Base-by-base conservation (phyloP, 1,284 basidiomycete species). In the Phellopilus nigrolimitatus region DNA sequence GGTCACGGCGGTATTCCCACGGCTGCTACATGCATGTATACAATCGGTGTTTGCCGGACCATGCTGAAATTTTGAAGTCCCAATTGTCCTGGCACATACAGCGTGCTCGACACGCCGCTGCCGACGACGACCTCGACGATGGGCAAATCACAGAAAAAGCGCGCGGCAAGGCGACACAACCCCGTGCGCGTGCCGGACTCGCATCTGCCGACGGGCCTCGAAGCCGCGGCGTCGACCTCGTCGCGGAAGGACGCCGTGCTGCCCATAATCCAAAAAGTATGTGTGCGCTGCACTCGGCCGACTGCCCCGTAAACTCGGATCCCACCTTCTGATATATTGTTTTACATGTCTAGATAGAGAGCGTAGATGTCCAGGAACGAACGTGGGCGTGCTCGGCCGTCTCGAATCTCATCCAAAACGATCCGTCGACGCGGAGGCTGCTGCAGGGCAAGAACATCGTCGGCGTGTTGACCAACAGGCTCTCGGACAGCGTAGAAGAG, bases 301-400 rank as follows among this genome's bases (percentile, higher is more conserved):
- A n/a, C n/a, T n/a, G n/a, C n/a, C n/a, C n/a, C n/a, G n/a, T n/a
- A n/a, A n/a, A n/a, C n/a, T n/a, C n/a, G n/a, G n/a, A n/a, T n/a
- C n/a, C n/a, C n/a, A n/a, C 28, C 21, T 15, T 30, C 30, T 17
- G 28, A 10, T 28, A 7, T 27, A 3, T 17, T n/a, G 22, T 30
- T 27, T 12, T n/a, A 3, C 31, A 17, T 24, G 6, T 40, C 34
- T 62, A 91, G 88, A 80, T 91, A 73, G 79, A 81, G 59, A 82
- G 86, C 53, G 61, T 81, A 4, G 90, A 94, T 58, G 73, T 78
- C 8, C 69, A 77, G 2, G 92, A 95, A 61, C 78, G 92, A 47
- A 89, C 89, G 63, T 95, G 91, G 92, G 91, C 92, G 4, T 95
- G 92, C 63, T 90, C 92, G 25, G 91, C 92, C 0, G 86, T 94